Percentiles rank a stretch among this genome's conserved stretches.
phyloP scores from a whole-genome alignment of 257 asterid genomes.

The Anisodus acutangulus region DNA sequence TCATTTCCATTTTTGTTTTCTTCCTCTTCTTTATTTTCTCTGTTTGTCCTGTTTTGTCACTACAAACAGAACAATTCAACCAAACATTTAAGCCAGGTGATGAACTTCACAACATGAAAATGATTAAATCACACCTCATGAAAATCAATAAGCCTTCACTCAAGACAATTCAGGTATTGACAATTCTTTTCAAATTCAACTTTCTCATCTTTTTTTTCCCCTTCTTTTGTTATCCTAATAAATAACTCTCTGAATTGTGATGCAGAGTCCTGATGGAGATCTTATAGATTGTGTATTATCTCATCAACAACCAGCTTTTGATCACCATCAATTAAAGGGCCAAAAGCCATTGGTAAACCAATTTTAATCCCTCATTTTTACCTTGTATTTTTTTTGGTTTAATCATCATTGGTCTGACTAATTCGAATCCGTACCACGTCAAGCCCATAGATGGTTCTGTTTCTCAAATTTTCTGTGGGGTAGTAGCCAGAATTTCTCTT shows the following conservation, averaged over 20 bases:
- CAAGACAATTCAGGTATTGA: conserved; percentile 71
- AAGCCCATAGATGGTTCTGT: neutral
- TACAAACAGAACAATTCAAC: conserved; percentile 43
- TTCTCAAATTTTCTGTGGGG: neutral
- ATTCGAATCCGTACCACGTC: neutral
- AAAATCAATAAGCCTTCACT: conserved; percentile 75
- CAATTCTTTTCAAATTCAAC: conserved; percentile 30
- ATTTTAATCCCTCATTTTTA: neutral
- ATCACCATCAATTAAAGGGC: conserved; percentile 81
- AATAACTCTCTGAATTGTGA: neutral
- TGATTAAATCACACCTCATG: conserved; percentile 58
- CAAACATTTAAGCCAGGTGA: conserved; percentile 63
- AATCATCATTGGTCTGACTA: neutral
- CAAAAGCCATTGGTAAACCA: conserved; percentile 71
- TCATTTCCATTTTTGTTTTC: conserved; percentile 57
- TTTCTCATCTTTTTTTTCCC: neutral
- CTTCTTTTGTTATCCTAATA: neutral
- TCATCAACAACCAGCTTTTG: conserved; percentile 89
- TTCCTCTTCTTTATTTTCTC: conserved; percentile 51
- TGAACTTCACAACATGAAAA: conserved; percentile 50
- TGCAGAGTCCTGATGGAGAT: conserved; percentile 96
- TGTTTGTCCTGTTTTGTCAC: conserved; percentile 52
- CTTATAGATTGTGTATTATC: conserved; percentile 76
- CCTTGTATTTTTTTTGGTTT: too few relatives aligned
- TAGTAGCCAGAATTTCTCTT: neutral